Base-by-base conservation (phyloP, 148 eudicot species). In the Pharnaceum exiguum region DNA sequence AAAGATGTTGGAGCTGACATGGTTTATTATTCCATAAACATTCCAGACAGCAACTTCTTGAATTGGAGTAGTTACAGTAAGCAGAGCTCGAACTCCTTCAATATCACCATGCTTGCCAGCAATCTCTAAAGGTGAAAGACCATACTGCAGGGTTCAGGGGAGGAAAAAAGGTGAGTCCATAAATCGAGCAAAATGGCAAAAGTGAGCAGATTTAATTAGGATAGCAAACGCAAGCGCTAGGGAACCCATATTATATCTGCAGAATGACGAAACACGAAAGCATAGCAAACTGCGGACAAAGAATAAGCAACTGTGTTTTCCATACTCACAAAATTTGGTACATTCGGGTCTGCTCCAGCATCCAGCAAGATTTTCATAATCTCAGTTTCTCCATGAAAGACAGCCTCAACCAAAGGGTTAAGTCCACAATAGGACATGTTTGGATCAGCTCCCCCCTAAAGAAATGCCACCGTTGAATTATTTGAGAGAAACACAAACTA, bases 371-470 rank as follows among this genome's bases (percentile, higher is more conserved):
- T 46, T 10, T 9, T 16, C 46, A 47, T 47, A 6, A 60, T 60
- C 7, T 60, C 65, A 10, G 45, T 33, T 47, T 47, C 31, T 24
- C 33, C 35, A 46, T 60, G 45, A 33, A 24, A 16, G 23, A 32
- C 33, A 24, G 65, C 65, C 42, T 24, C 32, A 60, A 33, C 37
- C 23, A 60, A 48, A 4, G 65, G 55, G 16, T 32, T 60, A 44
- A 24, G 2, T 24, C 55, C 65, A 25, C 44, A 49, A 35, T 32
- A 35, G 26, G 30, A 1, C 13, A 48, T 17, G 48, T 60, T 60
- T 10, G 55, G 65, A 60, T 60, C 26, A 47, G 65, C 65, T 60
- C 65, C 55, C 44, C 30, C 46, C 54, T 47, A 21, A 30, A 47
- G 32, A 47, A 47, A 44, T 1, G 12, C 26, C 12, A 11, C 10